Percentiles rank a stretch among this genome's conserved stretches.
phyloP scores from a whole-genome alignment of 371 early-diverging fungal genomes.

The Zychaea mexicana region DNA sequence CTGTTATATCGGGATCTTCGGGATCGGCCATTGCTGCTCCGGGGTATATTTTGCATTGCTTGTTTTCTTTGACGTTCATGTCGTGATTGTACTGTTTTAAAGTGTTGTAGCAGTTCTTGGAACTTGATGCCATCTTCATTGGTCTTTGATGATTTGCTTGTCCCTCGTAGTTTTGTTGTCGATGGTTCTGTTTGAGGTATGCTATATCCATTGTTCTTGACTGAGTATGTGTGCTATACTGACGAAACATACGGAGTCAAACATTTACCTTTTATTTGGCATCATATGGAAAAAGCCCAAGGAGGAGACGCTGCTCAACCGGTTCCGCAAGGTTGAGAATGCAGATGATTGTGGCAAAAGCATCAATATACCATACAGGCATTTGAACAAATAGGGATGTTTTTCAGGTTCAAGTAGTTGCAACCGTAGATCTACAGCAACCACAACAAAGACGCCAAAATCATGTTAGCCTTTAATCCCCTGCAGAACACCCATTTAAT shows the following conservation, averaged over 20 bases:
- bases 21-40: neutral
- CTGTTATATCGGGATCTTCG: constrained; percentile 19
- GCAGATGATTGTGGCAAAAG: constrained; percentile 91
- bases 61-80: constrained; percentile 57
- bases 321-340: constrained; percentile 87
- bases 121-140: constrained; percentile 36
- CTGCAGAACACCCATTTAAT: too few species aligned
- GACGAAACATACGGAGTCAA: too few species aligned
- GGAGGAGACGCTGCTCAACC: constrained; percentile 75
- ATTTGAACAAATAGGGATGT: constrained; percentile 82
- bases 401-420: constrained; percentile 88
- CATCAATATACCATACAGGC: constrained; percentile 92
- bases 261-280: constrained; percentile 46
- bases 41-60: constrained; percentile 19
- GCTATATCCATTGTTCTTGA: too few species aligned
- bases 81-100: constrained; percentile 54
- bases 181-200: constrained; percentile 3
- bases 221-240: neutral
- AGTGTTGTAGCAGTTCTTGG: constrained; percentile 57
- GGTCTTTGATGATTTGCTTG: constrained; percentile 6
- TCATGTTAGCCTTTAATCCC: neutral
- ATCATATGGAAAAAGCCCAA: constrained; percentile 62
- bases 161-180: constrained; percentile 4
- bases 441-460: neutral
- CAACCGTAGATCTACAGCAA: constrained; percentile 66